Evolutionary conservation across 345 rosid species (phyloP).

Genomic region (Gossypium bickii): DNA sequence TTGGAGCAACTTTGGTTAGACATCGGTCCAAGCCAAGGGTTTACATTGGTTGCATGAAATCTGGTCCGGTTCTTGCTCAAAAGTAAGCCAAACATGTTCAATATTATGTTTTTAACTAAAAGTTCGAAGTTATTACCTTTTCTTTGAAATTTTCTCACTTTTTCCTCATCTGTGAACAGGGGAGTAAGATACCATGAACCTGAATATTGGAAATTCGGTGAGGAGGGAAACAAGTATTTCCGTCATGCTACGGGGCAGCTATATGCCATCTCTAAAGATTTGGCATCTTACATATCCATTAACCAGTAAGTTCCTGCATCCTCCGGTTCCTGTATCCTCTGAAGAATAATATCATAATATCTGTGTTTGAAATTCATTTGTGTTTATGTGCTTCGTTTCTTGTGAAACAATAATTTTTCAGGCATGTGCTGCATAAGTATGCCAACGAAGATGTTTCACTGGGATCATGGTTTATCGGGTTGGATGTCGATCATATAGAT

Average conservation of each 20-base stretch:
- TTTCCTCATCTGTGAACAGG: conserved; percentile 30
- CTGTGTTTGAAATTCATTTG: conserved; percentile 3
- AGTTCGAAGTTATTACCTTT: background rate
- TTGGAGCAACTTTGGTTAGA: conserved; percentile 74
- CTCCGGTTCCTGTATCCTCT: conserved; percentile 14
- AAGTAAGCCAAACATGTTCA: conserved; percentile 52
- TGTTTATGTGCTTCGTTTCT: conserved; percentile 15
- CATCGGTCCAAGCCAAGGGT: conserved; percentile 73
- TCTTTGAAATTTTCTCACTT: conserved; percentile 11
- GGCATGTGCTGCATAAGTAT: conserved; percentile 83
- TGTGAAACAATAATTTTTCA: conserved; percentile 27
- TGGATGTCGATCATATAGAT: conserved; percentile 92
- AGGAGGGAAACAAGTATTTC: conserved; percentile 90
- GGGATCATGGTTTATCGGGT: conserved; percentile 96
- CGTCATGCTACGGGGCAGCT: conserved; percentile 99
- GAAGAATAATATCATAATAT: background rate
- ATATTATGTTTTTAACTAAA: background rate
- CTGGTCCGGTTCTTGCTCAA: conserved; percentile 95
- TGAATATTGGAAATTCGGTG: conserved; percentile 96
- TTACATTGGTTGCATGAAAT: conserved; percentile 97
- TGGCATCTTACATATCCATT: conserved; percentile 81
- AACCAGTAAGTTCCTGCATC: conserved; percentile 57
- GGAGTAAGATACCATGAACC: conserved; percentile 98
- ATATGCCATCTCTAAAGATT: conserved; percentile 78
- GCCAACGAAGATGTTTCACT: conserved; percentile 93